These are phyloP conservation scores for Aspergillus ustus DNA, from an alignment of 2,329 filamentous ascomycete genomes.

Conservation along the genomic window DNA sequence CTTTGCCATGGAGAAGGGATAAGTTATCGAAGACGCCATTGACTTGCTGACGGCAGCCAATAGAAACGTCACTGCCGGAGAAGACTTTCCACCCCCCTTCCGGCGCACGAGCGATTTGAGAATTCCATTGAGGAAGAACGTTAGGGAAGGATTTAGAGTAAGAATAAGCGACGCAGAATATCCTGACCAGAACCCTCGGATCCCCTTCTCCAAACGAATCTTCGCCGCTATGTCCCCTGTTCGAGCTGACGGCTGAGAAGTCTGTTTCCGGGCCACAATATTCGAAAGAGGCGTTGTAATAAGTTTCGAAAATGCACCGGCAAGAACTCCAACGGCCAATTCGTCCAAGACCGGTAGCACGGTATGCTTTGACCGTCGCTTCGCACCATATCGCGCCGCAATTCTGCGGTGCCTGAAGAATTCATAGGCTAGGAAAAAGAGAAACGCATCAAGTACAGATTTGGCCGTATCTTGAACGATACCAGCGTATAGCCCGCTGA, in stretches of 20 bases:
- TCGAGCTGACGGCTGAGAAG: constrained; percentile 49
- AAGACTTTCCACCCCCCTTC: constrained; percentile 57
- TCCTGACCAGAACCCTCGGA: constrained; percentile 82
- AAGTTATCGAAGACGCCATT: constrained; percentile 75
- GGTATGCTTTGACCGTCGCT: constrained; percentile 32
- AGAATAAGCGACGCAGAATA: constrained; percentile 81
- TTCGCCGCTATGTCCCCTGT: constrained; percentile 64
- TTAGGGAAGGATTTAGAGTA: constrained; percentile 84
- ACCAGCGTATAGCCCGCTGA: constrained; percentile 73
- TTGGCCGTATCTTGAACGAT: constrained; percentile 68
- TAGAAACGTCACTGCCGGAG: constrained; percentile 62
- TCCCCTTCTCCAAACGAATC: constrained; percentile 71
- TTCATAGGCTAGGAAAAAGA: constrained; percentile 85
- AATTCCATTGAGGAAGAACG: constrained; percentile 79
- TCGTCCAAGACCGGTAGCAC: constrained; percentile 70
- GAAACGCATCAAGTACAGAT: constrained; percentile 74
- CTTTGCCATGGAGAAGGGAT: constrained; percentile 86
- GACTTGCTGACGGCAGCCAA: constrained; percentile 80
- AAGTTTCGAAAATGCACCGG: constrained; percentile 74
- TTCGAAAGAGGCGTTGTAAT: constrained; percentile 82
- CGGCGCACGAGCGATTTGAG: constrained; percentile 65
- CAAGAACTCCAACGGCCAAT: constrained; percentile 69
- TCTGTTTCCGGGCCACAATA: constrained; percentile 81
- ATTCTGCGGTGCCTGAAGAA: constrained; percentile 55
- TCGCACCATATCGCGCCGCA: constrained; percentile 35